These are phyloP conservation scores for Wickerhamiella kurtzmanii DNA, from an alignment of 805 yeast genomes.

Conservation along the genomic window DNA sequence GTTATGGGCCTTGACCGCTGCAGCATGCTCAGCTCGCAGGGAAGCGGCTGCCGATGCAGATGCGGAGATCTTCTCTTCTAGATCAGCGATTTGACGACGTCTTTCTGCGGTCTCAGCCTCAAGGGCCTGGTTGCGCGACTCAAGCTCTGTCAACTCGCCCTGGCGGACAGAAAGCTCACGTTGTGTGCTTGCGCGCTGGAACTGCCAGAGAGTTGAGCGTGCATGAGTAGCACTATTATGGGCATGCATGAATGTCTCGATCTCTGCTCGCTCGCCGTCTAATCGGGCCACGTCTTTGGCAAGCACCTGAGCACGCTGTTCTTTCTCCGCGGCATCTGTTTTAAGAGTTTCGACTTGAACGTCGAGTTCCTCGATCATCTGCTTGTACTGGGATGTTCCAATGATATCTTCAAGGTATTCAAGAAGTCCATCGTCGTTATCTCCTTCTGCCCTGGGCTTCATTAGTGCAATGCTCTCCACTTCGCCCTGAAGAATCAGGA, in stretches of 20 bases:
- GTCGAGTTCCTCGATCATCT: slow-evolving; percentile 51
- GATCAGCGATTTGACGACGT: slow-evolving; percentile 11
- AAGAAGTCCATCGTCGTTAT: slow-evolving; percentile 80
- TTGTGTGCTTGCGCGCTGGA: slow-evolving; percentile 2
- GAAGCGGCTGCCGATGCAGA: slow-evolving; percentile 2
- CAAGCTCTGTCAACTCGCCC: slow-evolving; percentile 2
- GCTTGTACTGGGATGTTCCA: slow-evolving; percentile 80
- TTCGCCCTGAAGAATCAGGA: slow-evolving; percentile 91
- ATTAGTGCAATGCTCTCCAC: slow-evolving; percentile 97
- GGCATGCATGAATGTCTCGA: slow-evolving; percentile 46
- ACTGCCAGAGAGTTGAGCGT: slow-evolving; percentile 44
- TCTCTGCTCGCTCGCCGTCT: slow-evolving; percentile 53
- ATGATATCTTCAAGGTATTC: slow-evolving; percentile 95
- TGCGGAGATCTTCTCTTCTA: background rate
- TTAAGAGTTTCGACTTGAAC: slow-evolving; percentile 57
- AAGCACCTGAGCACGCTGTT: slow-evolving; percentile 63
- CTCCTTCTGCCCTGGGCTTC: slow-evolving; percentile 93
- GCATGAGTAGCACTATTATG: slow-evolving; percentile 49
- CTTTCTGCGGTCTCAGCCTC: slow-evolving; percentile 14
- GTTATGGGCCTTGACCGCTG: slow-evolving; percentile 21
- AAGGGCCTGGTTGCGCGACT: slow-evolving; percentile 30
- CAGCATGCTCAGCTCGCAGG: slow-evolving; percentile 22
- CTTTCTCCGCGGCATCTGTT: slow-evolving; percentile 69
- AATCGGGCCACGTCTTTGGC: slow-evolving; percentile 55
- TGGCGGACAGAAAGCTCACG: background rate